Evolutionary conservation across 257 asterid species (phyloP).

Genomic region (Striga asiatica): DNA sequence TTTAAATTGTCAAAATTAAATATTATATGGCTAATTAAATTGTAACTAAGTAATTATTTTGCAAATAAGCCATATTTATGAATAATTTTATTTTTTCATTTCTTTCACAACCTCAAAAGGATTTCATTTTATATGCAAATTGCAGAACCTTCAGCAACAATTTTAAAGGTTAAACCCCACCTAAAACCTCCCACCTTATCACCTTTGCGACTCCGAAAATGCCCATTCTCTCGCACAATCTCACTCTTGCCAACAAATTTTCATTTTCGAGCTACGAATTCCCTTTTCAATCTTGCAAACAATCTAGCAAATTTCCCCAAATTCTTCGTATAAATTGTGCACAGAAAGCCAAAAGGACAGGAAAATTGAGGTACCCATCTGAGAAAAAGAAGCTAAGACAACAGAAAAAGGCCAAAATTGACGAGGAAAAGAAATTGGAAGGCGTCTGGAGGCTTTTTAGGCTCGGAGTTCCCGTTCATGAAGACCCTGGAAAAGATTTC

Average conservation of each 20-base stretch:
- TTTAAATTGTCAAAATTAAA: too few species aligned
- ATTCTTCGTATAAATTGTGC: slow-evolving; percentile 33
- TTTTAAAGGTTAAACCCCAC: too few species aligned
- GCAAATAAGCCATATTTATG: too few species aligned
- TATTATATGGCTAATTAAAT: too few species aligned
- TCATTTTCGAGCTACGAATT: slow-evolving; percentile 21
- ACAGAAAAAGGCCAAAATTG: slow-evolving; percentile 26
- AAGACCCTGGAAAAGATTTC: slow-evolving; percentile 90
- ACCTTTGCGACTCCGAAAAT: slow-evolving; percentile 13
- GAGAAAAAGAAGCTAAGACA: slow-evolving; percentile 73
- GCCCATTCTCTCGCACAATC: slow-evolving; percentile 31
- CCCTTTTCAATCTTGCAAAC: slow-evolving; percentile 16
- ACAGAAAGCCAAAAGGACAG: slow-evolving; percentile 58
- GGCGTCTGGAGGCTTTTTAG: slow-evolving; percentile 83
- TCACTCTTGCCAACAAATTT: slow-evolving; percentile 21
- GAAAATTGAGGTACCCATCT: slow-evolving; percentile 86
- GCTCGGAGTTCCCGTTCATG: slow-evolving; percentile 56
- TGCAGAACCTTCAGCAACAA: too few species aligned
- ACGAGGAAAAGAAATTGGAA: slow-evolving; percentile 23
- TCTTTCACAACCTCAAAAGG: too few species aligned
- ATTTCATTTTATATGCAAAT: too few species aligned
- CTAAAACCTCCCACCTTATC: slow-evolving; percentile 33
- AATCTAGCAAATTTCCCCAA: slow-evolving; percentile 14
- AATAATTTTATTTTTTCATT: too few species aligned
- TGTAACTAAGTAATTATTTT: too few species aligned